Conservation (phyloP, 495 filamentous ascomycete species). For the Physcia stellaris region DNA sequence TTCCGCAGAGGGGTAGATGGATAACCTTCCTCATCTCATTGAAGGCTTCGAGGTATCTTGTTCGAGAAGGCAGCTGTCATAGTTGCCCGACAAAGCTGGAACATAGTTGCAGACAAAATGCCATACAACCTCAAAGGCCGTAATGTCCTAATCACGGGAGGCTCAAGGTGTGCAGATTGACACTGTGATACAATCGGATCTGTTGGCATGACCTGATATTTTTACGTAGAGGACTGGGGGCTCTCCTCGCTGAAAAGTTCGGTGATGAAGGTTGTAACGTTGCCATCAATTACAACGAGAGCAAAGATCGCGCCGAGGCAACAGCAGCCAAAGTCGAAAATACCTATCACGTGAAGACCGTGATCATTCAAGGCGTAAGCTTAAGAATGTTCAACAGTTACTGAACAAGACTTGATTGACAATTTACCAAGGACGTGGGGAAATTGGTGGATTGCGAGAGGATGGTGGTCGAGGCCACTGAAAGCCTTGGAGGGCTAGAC, state of each 20-base stretch:
- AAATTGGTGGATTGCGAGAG: conserved; percentile 39
- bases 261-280: conserved; percentile 53
- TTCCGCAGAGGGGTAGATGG: too few species aligned
- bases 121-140: conserved; percentile 47
- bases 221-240: conserved; percentile 56
- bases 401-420: conserved; percentile 2
- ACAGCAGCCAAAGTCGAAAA: conserved; percentile 36
- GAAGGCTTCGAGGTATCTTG: too few species aligned
- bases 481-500: conserved; percentile 52
- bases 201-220: too few species aligned
- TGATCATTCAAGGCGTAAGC: conserved; percentile 43
- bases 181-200: too few species aligned
- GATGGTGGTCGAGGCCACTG: conserved; percentile 39
- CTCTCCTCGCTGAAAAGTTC: conserved; percentile 47
- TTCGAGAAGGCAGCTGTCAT: too few species aligned
- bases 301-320: conserved; percentile 36
- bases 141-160: conserved; percentile 56
- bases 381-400: neutral
- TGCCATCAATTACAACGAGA: conserved; percentile 55
- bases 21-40: too few species aligned
- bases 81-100: too few species aligned
- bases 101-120: too few species aligned
- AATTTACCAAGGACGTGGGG: conserved; percentile 46
- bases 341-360: conserved; percentile 39
- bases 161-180: conserved; percentile 39